Percentiles rank a stretch among this genome's conserved stretches.
These are phyloP conservation scores for Amniculicola lignicola DNA, from an alignment of 495 filamentous ascomycete species.

Conservation along the genomic window DNA sequence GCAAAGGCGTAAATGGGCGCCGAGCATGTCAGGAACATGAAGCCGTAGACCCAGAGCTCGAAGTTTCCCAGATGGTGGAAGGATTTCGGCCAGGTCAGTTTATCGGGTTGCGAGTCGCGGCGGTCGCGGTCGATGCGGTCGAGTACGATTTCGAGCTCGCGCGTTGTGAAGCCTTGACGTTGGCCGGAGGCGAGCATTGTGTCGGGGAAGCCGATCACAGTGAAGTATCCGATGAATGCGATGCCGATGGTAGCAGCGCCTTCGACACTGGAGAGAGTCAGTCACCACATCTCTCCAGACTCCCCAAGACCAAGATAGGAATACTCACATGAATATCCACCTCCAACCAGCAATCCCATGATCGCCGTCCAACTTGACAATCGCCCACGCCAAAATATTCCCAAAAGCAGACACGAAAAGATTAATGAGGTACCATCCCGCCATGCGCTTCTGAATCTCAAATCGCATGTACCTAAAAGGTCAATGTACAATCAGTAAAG, in stretches of 20 bases:
- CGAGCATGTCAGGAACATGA: conserved; percentile 23
- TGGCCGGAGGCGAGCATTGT: conserved; percentile 21
- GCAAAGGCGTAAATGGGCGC: conserved; percentile 26
- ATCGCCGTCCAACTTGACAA: conserved; percentile 21
- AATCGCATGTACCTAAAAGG: conserved; percentile 24
- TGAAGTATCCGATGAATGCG: conserved; percentile 17
- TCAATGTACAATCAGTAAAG: too few species aligned
- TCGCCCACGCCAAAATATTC: conserved; percentile 24
- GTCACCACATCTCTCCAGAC: neutral
- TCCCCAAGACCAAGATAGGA: neutral
- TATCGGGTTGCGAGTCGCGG: conserved; percentile 19
- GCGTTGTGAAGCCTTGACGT: conserved; percentile 17
- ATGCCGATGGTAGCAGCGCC: conserved; percentile 22
- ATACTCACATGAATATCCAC: conserved; percentile 30
- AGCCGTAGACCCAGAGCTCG: conserved; percentile 24
- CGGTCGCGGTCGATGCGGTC: conserved; percentile 32
- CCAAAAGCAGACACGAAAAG: conserved; percentile 28
- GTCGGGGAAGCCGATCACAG: conserved; percentile 29
- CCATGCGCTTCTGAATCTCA: conserved; percentile 23
- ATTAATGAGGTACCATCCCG: conserved; percentile 24
- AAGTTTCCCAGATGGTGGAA: conserved; percentile 11
- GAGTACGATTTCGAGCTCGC: conserved; percentile 21
- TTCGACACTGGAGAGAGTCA: conserved; percentile 18
- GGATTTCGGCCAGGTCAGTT: conserved; percentile 24
- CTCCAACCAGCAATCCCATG: conserved; percentile 23